Base-by-base conservation (phyloP, 2,329 filamentous ascomycete species). In the Aspergillus caelatus region DNA sequence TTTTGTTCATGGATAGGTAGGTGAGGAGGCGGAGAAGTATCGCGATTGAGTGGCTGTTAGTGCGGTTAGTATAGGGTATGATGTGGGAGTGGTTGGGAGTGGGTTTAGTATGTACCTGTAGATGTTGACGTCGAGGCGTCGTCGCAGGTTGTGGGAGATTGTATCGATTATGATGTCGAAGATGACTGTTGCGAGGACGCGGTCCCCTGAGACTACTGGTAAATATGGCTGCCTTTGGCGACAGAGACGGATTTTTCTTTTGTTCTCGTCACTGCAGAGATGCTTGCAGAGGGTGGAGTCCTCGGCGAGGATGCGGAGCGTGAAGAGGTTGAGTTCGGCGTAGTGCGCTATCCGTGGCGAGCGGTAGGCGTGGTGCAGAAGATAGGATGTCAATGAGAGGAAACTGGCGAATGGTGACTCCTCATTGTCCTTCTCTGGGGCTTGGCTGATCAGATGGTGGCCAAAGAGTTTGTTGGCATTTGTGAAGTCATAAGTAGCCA, bases 401-500 rank as follows among this genome's bases (percentile, higher is more conserved):
- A 94, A 96, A 69, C 87, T 89, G 54, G 90, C 88, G 66, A 99
- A 89, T 0, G 94, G 91, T 1, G 89, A 86, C 71, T 94, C 89
- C 53, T 87, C 83, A 48, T 84, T 86, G 69, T 89, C 89, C 56
- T 78, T 79, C 30, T 89, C 87, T 1, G 88, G 79, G 7, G 85
- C 74, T 28, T 88, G 75, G 2, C 87, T 89, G 58, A 97, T 87
- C 50, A 99, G 80, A 70, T 91, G 94, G 75, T 92, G 91, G 77
- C 92, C 94, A 78, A 99, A 98, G 10, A 97, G 84, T 79, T 97
- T 98, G 81, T 98, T 99, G 39, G 94, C 91, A 74, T 96, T 91
- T 3, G 89, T 89, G 75, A 98, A 98, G 76, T 98, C 95, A 75
- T 98, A 99, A 0, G 92, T 90, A 0, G 93, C 89, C 39, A 99